Percentiles rank a stretch among this genome's conserved stretches.
phyloP scores from a whole-genome alignment of 2,329 filamentous ascomycete species.

The Parastagonospora nodorum region DNA sequence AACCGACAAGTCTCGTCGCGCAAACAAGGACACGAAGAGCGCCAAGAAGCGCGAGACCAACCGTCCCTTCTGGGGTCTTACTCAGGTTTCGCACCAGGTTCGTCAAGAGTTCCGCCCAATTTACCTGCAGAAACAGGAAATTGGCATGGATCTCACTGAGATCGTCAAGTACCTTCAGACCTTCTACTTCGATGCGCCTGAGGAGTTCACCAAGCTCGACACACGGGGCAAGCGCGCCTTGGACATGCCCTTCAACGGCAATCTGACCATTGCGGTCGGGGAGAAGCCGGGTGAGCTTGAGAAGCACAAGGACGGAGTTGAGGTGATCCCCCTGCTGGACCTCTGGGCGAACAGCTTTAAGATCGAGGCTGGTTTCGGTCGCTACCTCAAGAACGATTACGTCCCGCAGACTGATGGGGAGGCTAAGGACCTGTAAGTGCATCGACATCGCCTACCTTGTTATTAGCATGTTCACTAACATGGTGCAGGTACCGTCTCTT shows the following conservation, averaged over 20 bases:
- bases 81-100: conserved; percentile 31
- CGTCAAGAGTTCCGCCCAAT: conserved; percentile 31
- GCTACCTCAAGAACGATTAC: conserved; percentile 24
- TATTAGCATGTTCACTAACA: background rate
- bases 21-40: conserved; percentile 5
- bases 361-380: conserved; percentile 37
- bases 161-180: conserved; percentile 22
- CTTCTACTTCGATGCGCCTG: conserved; percentile 21
- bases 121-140: conserved; percentile 29
- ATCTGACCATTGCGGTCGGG: conserved; percentile 34
- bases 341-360: conserved; percentile 36
- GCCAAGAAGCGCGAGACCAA: conserved; percentile 13
- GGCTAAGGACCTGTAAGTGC: conserved; percentile 37
- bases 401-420: conserved; percentile 30
- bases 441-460: too few relatives aligned
- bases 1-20: background rate
- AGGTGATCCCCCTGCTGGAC: conserved; percentile 29
- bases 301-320: conserved; percentile 16
- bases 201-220: conserved; percentile 5
- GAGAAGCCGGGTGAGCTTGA: conserved; percentile 17
- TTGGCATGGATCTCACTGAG: conserved; percentile 33
- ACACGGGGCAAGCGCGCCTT: conserved; percentile 1
- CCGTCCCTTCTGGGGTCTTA: conserved; percentile 32
- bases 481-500: conserved; percentile 36
- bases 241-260: conserved; percentile 28